phyloP scores from a whole-genome alignment of 495 filamentous ascomycete species.

The Pseudomonodictys pantanalensis region DNA sequence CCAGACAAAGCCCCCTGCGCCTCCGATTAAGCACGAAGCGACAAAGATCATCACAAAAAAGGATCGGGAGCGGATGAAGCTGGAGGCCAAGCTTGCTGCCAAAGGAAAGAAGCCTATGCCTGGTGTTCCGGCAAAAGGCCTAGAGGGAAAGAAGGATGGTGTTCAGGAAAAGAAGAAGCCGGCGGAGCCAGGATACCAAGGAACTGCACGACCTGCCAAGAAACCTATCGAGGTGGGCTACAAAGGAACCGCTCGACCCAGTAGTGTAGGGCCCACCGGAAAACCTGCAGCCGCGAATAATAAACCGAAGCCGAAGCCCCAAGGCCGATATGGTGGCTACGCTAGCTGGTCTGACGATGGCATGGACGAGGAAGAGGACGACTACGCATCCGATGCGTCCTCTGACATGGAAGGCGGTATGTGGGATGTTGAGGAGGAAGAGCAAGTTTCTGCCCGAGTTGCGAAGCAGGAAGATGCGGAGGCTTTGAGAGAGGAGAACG shows the following conservation, averaged over 20 bases:
- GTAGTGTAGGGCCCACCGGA: conserved; percentile 37
- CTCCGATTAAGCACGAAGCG: conserved; percentile 47
- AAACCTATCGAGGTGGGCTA: conserved; percentile 46
- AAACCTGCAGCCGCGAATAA: conserved; percentile 37
- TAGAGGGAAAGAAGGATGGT: conserved; percentile 5
- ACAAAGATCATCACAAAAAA: conserved; percentile 43
- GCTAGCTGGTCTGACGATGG: conserved; percentile 40
- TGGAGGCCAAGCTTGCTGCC: conserved; percentile 27
- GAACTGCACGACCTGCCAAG: conserved; percentile 50
- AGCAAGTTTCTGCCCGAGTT: conserved; percentile 47
- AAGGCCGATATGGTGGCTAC: conserved; percentile 35
- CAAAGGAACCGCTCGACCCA: conserved; percentile 55
- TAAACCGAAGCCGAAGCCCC: conserved; percentile 14
- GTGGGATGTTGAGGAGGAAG: conserved; percentile 59
- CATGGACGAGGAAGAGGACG: conserved; percentile 49
- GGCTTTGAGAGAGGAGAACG: conserved; percentile 53
- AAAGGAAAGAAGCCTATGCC: conserved; percentile 23
- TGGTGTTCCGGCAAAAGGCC: not conserved
- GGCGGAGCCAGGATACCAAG: conserved; percentile 45
- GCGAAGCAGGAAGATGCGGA: conserved; percentile 61
- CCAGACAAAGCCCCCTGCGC: conserved; percentile 36
- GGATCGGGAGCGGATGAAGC: conserved; percentile 31
- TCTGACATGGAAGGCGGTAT: conserved; percentile 67
- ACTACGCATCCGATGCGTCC: conserved; percentile 54
- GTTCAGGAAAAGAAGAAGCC: conserved; percentile 28